These are phyloP conservation scores for Podospora comata DNA, from an alignment of 495 filamentous ascomycete species.

Conservation along the genomic window DNA sequence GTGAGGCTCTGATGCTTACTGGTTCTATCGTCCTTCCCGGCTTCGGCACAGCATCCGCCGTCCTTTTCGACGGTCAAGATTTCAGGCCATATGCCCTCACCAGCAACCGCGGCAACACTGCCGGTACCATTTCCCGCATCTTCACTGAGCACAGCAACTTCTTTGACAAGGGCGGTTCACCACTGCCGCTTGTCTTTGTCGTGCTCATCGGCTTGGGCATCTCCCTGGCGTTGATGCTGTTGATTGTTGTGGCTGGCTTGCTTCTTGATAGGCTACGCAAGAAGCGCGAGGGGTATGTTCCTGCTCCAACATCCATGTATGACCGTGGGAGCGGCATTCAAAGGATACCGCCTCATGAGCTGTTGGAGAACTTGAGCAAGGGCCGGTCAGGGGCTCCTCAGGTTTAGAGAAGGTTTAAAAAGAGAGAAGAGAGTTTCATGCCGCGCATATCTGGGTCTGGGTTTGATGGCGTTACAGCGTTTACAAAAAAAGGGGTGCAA, in stretches of 20 bases:
- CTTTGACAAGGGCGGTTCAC: conserved; percentile 45
- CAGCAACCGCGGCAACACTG: conserved; percentile 55
- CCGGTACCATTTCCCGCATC: conserved; percentile 71
- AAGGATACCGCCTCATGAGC: conserved; percentile 75
- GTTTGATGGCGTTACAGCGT: conserved; percentile 1
- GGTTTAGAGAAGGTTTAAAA: conserved; percentile 26
- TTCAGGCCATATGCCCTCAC: conserved; percentile 79
- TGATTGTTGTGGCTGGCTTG: conserved; percentile 82
- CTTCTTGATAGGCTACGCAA: conserved; percentile 80
- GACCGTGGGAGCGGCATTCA: conserved; percentile 74
- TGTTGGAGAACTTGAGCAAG: conserved; percentile 57
- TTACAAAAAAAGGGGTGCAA: not conserved
- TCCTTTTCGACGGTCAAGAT: conserved; percentile 74
- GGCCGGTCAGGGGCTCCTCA: conserved; percentile 41
- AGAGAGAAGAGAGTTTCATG: not conserved
- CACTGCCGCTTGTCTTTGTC: conserved; percentile 78
- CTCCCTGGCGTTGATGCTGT: conserved; percentile 78
- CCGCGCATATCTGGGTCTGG: not conserved
- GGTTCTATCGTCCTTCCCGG: conserved; percentile 70
- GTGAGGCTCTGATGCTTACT: conserved; percentile 74
- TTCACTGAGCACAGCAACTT: conserved; percentile 73
- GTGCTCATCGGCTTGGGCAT: conserved; percentile 91
- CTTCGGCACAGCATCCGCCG: conserved; percentile 82
- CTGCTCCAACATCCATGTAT: conserved; percentile 68
- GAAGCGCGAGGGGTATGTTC: conserved; percentile 80